Evolutionary conservation across 805 yeast species (phyloP).

Genomic region (Kodamaea kaohsiungensis): DNA sequence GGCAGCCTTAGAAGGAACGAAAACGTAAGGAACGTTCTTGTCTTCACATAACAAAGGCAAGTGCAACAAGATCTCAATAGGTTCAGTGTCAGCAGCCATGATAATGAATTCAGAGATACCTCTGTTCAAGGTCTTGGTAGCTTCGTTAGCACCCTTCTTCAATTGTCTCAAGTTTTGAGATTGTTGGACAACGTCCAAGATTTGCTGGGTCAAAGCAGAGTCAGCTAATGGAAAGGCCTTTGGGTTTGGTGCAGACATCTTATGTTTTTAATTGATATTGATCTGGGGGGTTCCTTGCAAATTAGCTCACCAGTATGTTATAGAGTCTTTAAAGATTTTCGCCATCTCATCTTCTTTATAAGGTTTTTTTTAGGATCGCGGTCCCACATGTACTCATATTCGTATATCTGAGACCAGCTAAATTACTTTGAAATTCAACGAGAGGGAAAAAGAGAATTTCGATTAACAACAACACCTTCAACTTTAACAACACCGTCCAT

Average conservation of each 20-base stretch:
- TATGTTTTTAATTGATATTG: slow-evolving; percentile 10
- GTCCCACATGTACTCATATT: slow-evolving; percentile 2
- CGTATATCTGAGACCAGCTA: slow-evolving; percentile 5
- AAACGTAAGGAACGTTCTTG: slow-evolving; percentile 98
- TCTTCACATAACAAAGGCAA: slow-evolving; percentile 98
- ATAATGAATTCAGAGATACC: slow-evolving; percentile 99
- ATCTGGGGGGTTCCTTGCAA: slow-evolving; percentile 30
- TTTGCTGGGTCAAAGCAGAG: slow-evolving; percentile 92
- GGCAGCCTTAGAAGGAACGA: slow-evolving; percentile 97
- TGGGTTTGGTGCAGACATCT: slow-evolving; percentile 95
- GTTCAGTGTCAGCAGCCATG: slow-evolving; percentile 99
- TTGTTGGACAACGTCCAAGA: slow-evolving; percentile 96
- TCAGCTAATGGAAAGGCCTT: slow-evolving; percentile 99
- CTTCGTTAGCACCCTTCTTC: slow-evolving; percentile 99
- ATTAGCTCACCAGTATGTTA: slow-evolving; percentile 26
- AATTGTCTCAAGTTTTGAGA: slow-evolving; percentile 97
- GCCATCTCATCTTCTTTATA: slow-evolving; percentile 9
- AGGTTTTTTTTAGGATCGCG: slow-evolving; percentile 2
- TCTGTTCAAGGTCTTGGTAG: slow-evolving; percentile 98
- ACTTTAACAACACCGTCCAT: slow-evolving; percentile 16
- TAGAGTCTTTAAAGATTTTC: slow-evolving; percentile 1
- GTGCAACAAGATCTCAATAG: slow-evolving; percentile 96
- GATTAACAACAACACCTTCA: slow-evolving; percentile 9
- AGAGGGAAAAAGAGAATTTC: slow-evolving; percentile 3
- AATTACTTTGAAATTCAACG: slow-evolving; percentile 4